Conservation (phyloP, 371 early-diverging fungal genomes). For the Coemansia sp. region DNA sequence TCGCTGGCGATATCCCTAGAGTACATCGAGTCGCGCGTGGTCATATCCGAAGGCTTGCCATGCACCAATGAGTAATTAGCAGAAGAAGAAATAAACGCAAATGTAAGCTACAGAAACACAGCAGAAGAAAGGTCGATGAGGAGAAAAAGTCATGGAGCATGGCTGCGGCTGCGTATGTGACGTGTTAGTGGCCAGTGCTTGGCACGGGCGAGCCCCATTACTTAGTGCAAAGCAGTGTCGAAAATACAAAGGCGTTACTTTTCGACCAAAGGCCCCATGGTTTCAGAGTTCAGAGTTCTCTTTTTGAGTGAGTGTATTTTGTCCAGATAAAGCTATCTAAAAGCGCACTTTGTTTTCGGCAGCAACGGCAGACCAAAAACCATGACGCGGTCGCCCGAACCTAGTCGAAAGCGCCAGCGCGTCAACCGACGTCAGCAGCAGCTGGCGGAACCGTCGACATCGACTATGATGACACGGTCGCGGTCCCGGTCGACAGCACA, state of each 20-base stretch:
- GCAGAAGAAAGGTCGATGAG: neutral
- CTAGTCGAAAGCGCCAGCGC: conserved; percentile 41
- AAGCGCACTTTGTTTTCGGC: neutral
- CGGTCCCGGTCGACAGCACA: conserved; percentile 25
- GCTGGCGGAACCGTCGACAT: conserved; percentile 9
- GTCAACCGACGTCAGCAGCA: conserved; percentile 21
- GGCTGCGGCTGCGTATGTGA: conserved; percentile 2
- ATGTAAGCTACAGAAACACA: too few species aligned
- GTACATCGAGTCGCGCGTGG: conserved; percentile 45
- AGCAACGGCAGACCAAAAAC: neutral
- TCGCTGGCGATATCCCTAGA: conserved; percentile 19
- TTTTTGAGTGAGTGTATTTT: too few species aligned
- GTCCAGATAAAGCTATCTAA: neutral
- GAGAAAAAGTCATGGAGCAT: neutral
- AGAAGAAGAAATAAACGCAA: neutral
- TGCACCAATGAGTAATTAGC: neutral
- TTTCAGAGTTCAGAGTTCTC: too few species aligned
- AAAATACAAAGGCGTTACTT: neutral
- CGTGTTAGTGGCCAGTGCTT: neutral
- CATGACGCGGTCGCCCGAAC: conserved; percentile 32
- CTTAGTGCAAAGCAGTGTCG: neutral
- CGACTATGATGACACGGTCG: conserved; percentile 40
- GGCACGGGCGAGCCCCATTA: conserved; percentile 1
- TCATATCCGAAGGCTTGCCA: conserved; percentile 13
- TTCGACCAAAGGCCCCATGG: neutral